A percentile compares a stretch with the other conserved stretches of the same genome.
Evolutionary conservation across 768 basidiomycete genomes (phyloP).

Genomic region (Lentinula boryana): DNA sequence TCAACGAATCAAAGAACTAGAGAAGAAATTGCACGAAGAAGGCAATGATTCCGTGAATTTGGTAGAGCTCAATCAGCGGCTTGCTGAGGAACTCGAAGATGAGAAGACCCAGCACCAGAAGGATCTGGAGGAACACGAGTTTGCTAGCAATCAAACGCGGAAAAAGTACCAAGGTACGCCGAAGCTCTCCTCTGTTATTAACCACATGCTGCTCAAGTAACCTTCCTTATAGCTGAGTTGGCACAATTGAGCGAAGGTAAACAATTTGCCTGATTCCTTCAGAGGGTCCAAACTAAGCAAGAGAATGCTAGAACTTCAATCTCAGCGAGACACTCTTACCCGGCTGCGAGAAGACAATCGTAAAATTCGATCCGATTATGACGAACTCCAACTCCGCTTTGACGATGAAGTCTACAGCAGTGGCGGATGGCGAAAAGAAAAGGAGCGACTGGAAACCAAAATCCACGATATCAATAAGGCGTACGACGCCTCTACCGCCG

Average conservation of each 20-base stretch:
- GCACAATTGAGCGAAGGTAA: slow-evolving; percentile 76
- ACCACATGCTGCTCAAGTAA: neutral
- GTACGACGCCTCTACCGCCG: slow-evolving; percentile 65
- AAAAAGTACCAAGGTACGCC: slow-evolving; percentile 78
- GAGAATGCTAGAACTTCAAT: slow-evolving; percentile 54
- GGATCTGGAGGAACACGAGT: slow-evolving; percentile 75
- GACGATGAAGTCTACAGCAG: slow-evolving; percentile 74
- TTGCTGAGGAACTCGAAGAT: slow-evolving; percentile 74
- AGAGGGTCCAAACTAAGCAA: slow-evolving; percentile 1
- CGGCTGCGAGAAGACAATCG: slow-evolving; percentile 76
- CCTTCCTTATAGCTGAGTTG: slow-evolving; percentile 49
- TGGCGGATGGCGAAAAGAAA: slow-evolving; percentile 83
- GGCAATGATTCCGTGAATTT: slow-evolving; percentile 63
- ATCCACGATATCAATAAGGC: slow-evolving; percentile 70
- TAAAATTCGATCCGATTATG: slow-evolving; percentile 69
- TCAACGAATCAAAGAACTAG: slow-evolving; percentile 49
- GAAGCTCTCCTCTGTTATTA: neutral
- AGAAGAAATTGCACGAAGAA: slow-evolving; percentile 60
- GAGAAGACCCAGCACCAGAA: slow-evolving; percentile 75
- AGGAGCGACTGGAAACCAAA: slow-evolving; percentile 80
- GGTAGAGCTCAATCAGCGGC: slow-evolving; percentile 54
- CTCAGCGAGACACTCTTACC: slow-evolving; percentile 70
- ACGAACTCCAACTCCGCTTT: slow-evolving; percentile 66
- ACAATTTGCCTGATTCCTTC: neutral
- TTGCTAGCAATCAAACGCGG: slow-evolving; percentile 71